Percentiles rank a stretch among this genome's conserved stretches.
Evolutionary conservation across 352 stramenopile species (phyloP).

Genomic region (Phytophthora agathidicida): DNA sequence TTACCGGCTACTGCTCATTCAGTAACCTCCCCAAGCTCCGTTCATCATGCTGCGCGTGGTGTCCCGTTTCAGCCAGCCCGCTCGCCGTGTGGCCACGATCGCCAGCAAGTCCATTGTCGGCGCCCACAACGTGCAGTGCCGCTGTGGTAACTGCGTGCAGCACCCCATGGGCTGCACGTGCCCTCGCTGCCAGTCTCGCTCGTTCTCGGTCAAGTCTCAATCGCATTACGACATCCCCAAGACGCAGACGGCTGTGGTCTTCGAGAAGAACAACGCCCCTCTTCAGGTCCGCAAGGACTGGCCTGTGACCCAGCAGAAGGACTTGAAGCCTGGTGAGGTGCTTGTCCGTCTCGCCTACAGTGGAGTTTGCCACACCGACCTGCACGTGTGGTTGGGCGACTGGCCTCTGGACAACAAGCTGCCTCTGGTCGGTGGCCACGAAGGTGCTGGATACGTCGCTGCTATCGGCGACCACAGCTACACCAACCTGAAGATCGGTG

Average conservation of each 20-base stretch:
- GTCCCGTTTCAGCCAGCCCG: constrained; percentile 32
- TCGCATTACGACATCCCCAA: constrained; percentile 50
- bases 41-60: constrained; percentile 32
- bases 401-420: constrained; percentile 40
- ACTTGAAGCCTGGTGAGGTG: constrained; percentile 49
- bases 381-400: constrained; percentile 48
- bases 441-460: constrained; percentile 51
- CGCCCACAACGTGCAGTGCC: constrained; percentile 24
- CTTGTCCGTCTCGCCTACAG: constrained; percentile 53
- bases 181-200: constrained; percentile 29
- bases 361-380: constrained; percentile 51
- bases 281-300: constrained; percentile 51
- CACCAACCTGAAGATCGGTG: constrained; percentile 43
- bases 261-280: constrained; percentile 48
- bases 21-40: constrained; percentile 23
- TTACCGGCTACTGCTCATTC: constrained; percentile 19
- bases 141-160: constrained; percentile 34
- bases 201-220: constrained; percentile 51
- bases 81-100: constrained; percentile 13
- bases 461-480: constrained; percentile 43
- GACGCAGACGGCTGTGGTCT: constrained; percentile 49
- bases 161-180: constrained; percentile 25
- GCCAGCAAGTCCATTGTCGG: constrained; percentile 24
- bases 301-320: constrained; percentile 40
- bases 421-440: constrained; percentile 56